A percentile compares a stretch with the other conserved stretches of the same genome.
phyloP scores from a whole-genome alignment of 441 rosid genomes.

The Erysimum cheiri region DNA sequence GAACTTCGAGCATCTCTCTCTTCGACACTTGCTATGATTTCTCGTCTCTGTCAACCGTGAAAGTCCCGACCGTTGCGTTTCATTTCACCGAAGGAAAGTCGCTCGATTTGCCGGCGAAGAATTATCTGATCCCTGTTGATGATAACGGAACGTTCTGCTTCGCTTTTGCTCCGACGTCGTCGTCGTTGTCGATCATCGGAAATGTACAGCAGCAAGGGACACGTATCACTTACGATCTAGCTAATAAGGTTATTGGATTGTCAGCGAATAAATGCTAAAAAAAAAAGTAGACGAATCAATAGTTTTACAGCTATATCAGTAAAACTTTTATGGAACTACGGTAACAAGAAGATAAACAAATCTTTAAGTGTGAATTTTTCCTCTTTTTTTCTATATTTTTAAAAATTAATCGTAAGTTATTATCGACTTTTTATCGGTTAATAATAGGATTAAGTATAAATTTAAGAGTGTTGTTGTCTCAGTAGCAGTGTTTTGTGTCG shows the following conservation, averaged over 20 bases:
- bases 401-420: constrained; percentile 20
- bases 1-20: constrained; percentile 54
- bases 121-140: constrained; percentile 64
- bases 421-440: constrained; percentile 20
- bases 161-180: constrained; percentile 71
- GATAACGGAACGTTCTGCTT: constrained; percentile 67
- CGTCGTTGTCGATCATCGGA: constrained; percentile 65
- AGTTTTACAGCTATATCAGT: constrained; percentile 39
- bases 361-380: constrained; percentile 24
- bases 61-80: constrained; percentile 63
- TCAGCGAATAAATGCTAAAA: constrained; percentile 61
- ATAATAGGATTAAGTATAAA: constrained; percentile 13
- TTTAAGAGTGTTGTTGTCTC: constrained; percentile 4
- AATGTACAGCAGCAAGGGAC: constrained; percentile 76
- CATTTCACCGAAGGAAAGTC: constrained; percentile 56
- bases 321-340: constrained; percentile 33
- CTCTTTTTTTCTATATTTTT: background rate
- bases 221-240: constrained; percentile 62
- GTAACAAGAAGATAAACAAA: constrained; percentile 17
- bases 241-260: constrained; percentile 53
- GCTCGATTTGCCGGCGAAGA: constrained; percentile 56
- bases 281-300: background rate
- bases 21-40: constrained; percentile 76
- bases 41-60: constrained; percentile 52
- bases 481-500: constrained; percentile 6